Percentiles rank a stretch among this genome's conserved stretches.
phyloP scores from a whole-genome alignment of 1,139 yeast genomes.

The Suhomyces bribrorum region DNA sequence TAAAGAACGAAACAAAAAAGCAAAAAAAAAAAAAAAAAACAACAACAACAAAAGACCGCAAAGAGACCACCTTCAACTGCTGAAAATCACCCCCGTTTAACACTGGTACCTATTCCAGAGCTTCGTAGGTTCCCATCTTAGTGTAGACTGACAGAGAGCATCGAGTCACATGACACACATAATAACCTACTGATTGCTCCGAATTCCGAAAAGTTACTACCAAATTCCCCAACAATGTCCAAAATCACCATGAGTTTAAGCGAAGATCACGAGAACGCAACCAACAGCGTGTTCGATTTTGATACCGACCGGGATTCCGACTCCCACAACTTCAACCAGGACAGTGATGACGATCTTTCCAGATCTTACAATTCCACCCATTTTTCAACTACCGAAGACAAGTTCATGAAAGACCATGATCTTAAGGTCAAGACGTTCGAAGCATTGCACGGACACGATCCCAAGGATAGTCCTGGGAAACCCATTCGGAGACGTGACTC shows the following conservation, averaged over 20 bases:
- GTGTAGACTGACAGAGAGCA: no score
- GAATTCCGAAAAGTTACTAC: no score
- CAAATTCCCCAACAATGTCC: no score
- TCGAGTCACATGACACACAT: no score
- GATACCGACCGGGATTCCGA: slow-evolving; percentile 16
- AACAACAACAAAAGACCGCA: no score
- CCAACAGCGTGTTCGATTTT: slow-evolving; percentile 2
- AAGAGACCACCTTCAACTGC: no score
- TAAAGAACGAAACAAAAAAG: no score
- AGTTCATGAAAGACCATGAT: slow-evolving; percentile 65
- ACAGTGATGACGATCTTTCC: slow-evolving; percentile 30
- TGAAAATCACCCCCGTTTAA: no score
- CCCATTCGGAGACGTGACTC: slow-evolving; percentile 48
- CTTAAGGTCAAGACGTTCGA: slow-evolving; percentile 68
- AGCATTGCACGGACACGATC: slow-evolving; percentile 39
- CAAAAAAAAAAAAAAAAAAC: no score
- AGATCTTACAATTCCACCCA: slow-evolving; percentile 49
- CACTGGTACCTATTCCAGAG: no score
- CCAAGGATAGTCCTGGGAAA: slow-evolving; percentile 8
- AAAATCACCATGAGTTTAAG: not conserved
- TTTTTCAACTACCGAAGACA: slow-evolving; percentile 69
- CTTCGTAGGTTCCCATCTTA: no score
- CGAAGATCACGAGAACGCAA: not conserved
- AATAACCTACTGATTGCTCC: no score
- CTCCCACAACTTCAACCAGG: slow-evolving; percentile 17